Evolutionary conservation across 495 filamentous ascomycete genomes (phyloP).

Genomic region (Hapsidospora chrysogenum): DNA sequence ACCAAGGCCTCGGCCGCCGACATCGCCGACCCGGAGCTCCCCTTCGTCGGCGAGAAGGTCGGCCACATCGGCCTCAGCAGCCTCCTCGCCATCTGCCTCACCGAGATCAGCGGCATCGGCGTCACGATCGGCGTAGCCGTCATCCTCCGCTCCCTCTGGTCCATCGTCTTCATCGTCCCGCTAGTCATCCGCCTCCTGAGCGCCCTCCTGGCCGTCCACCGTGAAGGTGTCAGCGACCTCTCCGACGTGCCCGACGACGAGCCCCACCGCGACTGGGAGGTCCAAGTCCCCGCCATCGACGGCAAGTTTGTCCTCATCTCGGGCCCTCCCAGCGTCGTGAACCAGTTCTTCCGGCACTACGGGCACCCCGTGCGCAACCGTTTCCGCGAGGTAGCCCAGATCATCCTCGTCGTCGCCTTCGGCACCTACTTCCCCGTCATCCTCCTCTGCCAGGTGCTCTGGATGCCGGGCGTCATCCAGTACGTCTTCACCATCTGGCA

Average conservation of each 20-base stretch:
- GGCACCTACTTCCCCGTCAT: slow-evolving; percentile 4
- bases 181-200: slow-evolving; percentile 4
- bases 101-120: too few species aligned
- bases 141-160: neutral
- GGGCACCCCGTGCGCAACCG: slow-evolving; percentile 7
- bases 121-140: neutral
- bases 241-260: too few species aligned
- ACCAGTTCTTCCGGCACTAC: slow-evolving; percentile 7
- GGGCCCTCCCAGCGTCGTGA: slow-evolving; percentile 3
- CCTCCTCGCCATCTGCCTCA: too few species aligned
- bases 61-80: too few species aligned
- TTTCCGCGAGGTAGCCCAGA: slow-evolving; percentile 4
- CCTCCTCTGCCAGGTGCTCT: slow-evolving; percentile 4
- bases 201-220: slow-evolving; percentile 1
- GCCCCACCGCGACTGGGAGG: slow-evolving; percentile 3
- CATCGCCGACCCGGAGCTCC: neutral
- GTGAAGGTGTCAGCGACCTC: neutral
- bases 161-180: slow-evolving; percentile 3
- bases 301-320: slow-evolving; percentile 6
- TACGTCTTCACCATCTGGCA: slow-evolving; percentile 7
- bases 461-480: slow-evolving; percentile 5
- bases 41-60: neutral
- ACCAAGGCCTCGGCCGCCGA: neutral
- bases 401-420: slow-evolving; percentile 5
- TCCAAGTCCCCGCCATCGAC: slow-evolving; percentile 1